Evolutionary conservation across 2,329 filamentous ascomycete species (phyloP).

Genomic region (Cordyceps militaris): DNA sequence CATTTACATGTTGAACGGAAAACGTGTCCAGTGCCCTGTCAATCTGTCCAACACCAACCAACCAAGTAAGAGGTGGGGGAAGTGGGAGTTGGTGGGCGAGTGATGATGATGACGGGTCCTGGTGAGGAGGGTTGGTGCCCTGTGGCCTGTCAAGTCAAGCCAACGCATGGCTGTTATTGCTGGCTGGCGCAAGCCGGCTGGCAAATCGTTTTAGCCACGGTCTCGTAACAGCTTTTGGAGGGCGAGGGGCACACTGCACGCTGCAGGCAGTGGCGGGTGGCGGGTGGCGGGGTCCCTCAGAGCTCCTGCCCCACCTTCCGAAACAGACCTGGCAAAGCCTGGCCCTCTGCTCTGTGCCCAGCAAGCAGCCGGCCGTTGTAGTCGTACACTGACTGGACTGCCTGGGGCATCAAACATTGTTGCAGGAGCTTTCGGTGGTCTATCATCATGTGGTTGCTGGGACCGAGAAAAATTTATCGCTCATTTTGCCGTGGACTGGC

Average conservation of each 20-base stretch:
- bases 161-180: no score
- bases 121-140: not conserved
- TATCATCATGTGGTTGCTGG: not conserved
- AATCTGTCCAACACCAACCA: no score
- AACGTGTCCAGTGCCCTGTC: no score
- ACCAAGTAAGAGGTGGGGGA: no score
- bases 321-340: not conserved
- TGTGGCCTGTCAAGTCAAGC: no score
- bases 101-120: no score
- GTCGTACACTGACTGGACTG: not conserved
- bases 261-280: not conserved
- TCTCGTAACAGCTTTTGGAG: no score
- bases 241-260: not conserved
- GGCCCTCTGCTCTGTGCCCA: not conserved
- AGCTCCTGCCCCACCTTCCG: conserved; percentile 10
- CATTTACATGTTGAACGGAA: no score
- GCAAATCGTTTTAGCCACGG: no score
- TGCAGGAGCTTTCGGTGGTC: not conserved
- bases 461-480: conserved; percentile 9
- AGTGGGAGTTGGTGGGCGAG: no score
- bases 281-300: conserved; percentile 1
- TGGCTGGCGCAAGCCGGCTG: no score
- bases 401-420: not conserved
- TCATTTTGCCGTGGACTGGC: not conserved
- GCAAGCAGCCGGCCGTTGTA: not conserved